Evolutionary conservation across 371 early-diverging fungal species (phyloP), one percentile per base, ranked within the genome.

Genomic region (Conidiobolus incongruus): DNA sequence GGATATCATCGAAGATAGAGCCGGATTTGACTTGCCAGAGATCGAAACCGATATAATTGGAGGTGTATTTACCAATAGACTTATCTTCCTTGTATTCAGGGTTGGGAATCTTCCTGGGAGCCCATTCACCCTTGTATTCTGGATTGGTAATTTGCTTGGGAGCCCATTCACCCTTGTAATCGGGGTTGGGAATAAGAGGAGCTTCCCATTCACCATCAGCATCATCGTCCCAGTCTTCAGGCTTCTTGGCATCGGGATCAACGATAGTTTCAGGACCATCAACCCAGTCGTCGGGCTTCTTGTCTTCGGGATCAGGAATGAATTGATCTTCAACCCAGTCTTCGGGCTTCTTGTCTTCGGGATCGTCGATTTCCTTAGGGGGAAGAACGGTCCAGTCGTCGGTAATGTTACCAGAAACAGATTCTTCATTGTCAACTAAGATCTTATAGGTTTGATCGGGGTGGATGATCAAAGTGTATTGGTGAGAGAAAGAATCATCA

Each of bases 21-120:
- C 77, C 78, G 49, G 77, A 64, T 68, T 87, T 85, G 69, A 96
- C 89, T 56, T 88, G 89, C 97, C 94, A 96, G 50, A 94, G 59
- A 61, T 96, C 97, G 48, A 94, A 70, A 41, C 93, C 97, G 46
- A 90, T 56, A 47, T 79, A 81, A 39, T 63, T 70, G 39, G 89
- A 81, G 46, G 74, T 71, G 53, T 71, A 75, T 37, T 80, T 75
- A 53, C 80, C 74, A 55, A 82, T 64, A 19, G 78, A 77, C 31
- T 63, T 53, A 50, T 91, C 91, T 48, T 81, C 82, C 66, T 75
- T 81, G 63, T 75, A 96, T 29, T 73, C 74, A 7, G 92, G 92
- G 70, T 94, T 96, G 56, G 72, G 63, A 49, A 96, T 88, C 53
- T 73, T 66, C 26, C 74, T 73, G 16, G 88, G 78, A n/a, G 63